Evolutionary conservation across 2,329 filamentous ascomycete genomes (phyloP).

Genomic region (Microdochium nivale): DNA sequence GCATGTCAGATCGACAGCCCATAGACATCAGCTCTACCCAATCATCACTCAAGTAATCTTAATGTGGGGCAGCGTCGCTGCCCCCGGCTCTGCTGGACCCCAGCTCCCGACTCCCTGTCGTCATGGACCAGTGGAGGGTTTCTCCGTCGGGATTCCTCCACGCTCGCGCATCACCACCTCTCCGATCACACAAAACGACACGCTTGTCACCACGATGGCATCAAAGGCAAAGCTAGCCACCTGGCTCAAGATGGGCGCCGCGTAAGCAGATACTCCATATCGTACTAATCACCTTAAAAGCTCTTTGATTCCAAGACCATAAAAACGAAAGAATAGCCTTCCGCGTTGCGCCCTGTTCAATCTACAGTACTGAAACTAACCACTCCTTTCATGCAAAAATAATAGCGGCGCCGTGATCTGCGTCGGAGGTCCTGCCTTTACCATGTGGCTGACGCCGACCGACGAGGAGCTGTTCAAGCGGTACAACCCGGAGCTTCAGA

Average conservation of each 20-base stretch:
- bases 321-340: too few relatives aligned
- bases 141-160: not conserved
- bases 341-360: too few relatives aligned
- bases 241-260: constrained; percentile 62
- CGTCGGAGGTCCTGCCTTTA: constrained; percentile 78
- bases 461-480: constrained; percentile 87
- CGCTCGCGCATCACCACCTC: not conserved
- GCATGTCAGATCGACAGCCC: too few relatives aligned
- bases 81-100: not conserved
- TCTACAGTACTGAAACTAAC: constrained; percentile 3
- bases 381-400: not conserved
- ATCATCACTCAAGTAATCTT: not conserved
- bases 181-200: not conserved
- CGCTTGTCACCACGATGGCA: not conserved
- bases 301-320: too few relatives aligned
- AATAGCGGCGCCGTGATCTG: constrained; percentile 61
- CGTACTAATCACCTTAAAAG: too few relatives aligned
- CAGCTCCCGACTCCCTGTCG: not conserved
- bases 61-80: not conserved
- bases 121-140: not conserved
- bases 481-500: constrained; percentile 93
- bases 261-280: constrained; percentile 40
- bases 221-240: constrained; percentile 37
- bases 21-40: not conserved
- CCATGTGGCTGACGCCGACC: constrained; percentile 70